These are phyloP conservation scores for Didymella pomorum DNA, from an alignment of 2,329 filamentous ascomycete species.

Conservation along the genomic window DNA sequence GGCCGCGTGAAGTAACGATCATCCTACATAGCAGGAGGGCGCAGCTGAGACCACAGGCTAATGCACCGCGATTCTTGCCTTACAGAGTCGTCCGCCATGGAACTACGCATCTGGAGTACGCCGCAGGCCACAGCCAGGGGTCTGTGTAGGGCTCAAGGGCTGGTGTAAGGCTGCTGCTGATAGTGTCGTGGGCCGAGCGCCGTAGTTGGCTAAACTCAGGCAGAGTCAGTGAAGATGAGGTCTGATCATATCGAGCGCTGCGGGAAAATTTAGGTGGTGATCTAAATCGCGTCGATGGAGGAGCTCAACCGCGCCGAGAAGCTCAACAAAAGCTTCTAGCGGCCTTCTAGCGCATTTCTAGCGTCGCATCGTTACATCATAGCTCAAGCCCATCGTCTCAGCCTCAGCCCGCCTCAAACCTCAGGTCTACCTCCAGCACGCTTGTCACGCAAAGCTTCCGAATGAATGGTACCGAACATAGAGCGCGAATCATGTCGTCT, in stretches of 20 bases:
- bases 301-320: too few relatives aligned
- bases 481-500: too few relatives aligned
- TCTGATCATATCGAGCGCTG: neutral
- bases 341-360: neutral
- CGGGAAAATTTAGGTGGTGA: too few relatives aligned
- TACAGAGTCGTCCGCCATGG: neutral
- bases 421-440: neutral
- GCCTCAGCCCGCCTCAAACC: neutral
- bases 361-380: neutral
- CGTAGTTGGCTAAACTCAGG: neutral
- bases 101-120: neutral
- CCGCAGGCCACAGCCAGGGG: neutral
- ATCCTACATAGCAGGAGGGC: neutral
- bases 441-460: neutral
- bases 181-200: neutral
- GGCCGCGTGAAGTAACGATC: neutral
- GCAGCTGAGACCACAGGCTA: neutral
- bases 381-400: neutral
- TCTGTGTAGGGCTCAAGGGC: neutral
- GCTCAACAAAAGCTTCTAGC: neutral
- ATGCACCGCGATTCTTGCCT: neutral
- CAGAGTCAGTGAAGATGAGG: too few relatives aligned
- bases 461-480: neutral
- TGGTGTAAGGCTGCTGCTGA: too few relatives aligned
- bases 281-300: neutral